These are phyloP conservation scores for Cylindrotheca fusiformis DNA, from an alignment of 108 stramenopile genomes.

Conservation along the genomic window DNA sequence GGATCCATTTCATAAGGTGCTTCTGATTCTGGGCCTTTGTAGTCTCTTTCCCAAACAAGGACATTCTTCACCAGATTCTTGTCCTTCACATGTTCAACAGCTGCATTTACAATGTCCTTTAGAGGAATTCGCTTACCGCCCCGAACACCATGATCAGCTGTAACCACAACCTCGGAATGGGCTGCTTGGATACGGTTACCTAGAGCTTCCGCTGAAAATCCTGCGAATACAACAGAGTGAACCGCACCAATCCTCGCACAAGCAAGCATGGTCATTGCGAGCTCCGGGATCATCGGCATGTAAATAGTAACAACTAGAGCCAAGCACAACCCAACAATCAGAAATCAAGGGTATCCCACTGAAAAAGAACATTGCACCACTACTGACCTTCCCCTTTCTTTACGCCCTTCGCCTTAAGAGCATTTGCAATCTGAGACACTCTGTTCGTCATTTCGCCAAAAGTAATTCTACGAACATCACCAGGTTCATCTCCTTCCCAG, in stretches of 20 bases:
- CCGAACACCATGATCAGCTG: conserved; percentile 84
- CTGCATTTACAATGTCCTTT: conserved; percentile 89
- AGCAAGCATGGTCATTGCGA: conserved; percentile 95
- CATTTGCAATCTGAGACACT: conserved; percentile 92
- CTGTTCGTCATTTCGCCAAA: conserved; percentile 67
- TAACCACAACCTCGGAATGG: conserved; percentile 82
- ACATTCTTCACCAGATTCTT: conserved; percentile 74
- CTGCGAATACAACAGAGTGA: conserved; percentile 98
- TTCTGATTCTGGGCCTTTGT: conserved; percentile 22
- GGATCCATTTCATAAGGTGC: conserved; percentile 46
- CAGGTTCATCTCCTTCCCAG: conserved; percentile 86
- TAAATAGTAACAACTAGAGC: conserved; percentile 89
- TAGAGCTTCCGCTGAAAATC: conserved; percentile 92
- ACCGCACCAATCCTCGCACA: conserved; percentile 97
- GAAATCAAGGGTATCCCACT: background rate
- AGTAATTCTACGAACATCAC: conserved; percentile 57
- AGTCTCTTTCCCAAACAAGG: conserved; percentile 86
- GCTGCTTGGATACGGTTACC: conserved; percentile 88
- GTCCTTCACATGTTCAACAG: conserved; percentile 60
- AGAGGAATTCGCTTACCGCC: conserved; percentile 84
- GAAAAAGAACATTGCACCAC: background rate
- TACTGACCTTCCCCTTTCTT: conserved; percentile 69
- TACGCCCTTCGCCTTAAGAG: conserved; percentile 77
- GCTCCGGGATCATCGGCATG: conserved; percentile 99
- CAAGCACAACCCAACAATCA: background rate